Percentiles rank a stretch among this genome's conserved stretches.
These are phyloP conservation scores for Penicillium daleae DNA, from an alignment of 495 filamentous ascomycete genomes.

Conservation along the genomic window DNA sequence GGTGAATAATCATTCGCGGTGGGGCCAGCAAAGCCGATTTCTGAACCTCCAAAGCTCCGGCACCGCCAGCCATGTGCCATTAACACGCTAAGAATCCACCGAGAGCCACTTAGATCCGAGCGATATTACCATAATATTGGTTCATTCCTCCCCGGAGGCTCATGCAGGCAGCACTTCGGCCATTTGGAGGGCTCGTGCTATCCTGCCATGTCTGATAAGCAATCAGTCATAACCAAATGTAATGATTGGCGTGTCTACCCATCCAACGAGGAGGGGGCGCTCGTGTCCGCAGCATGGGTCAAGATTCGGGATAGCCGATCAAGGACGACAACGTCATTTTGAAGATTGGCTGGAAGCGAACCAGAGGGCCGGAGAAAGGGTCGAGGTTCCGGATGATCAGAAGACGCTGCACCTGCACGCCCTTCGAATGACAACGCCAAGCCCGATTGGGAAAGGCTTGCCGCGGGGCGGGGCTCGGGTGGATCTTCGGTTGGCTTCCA, in stretches of 20 bases:
- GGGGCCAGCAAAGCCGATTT: constrained; percentile 22
- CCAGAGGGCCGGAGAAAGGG: constrained; percentile 1
- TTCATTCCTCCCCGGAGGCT: background rate
- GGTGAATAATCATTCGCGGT: constrained; percentile 32
- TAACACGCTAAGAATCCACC: constrained; percentile 8
- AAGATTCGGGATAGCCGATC: constrained; percentile 15
- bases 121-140: background rate
- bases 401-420: constrained; percentile 33
- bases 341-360: background rate
- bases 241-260: background rate
- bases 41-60: constrained; percentile 8
- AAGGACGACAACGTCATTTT: constrained; percentile 16
- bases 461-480: background rate
- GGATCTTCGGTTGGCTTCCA: background rate
- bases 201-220: constrained; percentile 20
- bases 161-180: background rate
- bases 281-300: constrained; percentile 8
- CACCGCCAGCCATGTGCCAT: constrained; percentile 11
- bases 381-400: constrained; percentile 9
- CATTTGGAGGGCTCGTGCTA: constrained; percentile 9
- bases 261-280: background rate
- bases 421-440: constrained; percentile 45
- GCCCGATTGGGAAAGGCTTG: constrained; percentile 27
- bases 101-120: background rate
- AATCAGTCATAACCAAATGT: constrained; percentile 22